phyloP scores from a whole-genome alignment of 2,329 filamentous ascomycete species.

The Elsinoe ampelina region DNA sequence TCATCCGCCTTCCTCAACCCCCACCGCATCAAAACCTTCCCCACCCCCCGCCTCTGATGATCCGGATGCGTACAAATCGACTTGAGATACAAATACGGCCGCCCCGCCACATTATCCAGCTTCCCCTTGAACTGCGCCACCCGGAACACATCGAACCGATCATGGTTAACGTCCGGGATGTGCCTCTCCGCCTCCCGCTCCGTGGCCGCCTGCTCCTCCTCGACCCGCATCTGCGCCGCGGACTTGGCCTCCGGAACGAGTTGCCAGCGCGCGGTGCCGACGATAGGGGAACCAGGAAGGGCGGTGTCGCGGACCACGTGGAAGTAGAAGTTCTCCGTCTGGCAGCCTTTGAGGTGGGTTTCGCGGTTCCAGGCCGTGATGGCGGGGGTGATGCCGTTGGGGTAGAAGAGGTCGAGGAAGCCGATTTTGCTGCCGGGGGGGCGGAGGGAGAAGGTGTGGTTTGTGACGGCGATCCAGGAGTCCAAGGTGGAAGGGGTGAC shows the following conservation, averaged over 20 bases:
- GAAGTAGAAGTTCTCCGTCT: background rate
- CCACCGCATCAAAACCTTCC: slow-evolving; percentile 26
- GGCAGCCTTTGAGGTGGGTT: background rate
- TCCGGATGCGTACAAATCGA: slow-evolving; percentile 27
- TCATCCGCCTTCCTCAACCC: slow-evolving; percentile 30
- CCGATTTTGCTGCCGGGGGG: background rate
- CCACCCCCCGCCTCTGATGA: slow-evolving; percentile 30
- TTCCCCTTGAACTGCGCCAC: slow-evolving; percentile 10
- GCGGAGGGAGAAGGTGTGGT: background rate
- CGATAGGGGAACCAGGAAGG: background rate
- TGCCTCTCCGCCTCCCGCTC: slow-evolving; percentile 4
- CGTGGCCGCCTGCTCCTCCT: slow-evolving; percentile 9
- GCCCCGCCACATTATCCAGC: slow-evolving; percentile 13
- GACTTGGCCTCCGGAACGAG: slow-evolving; percentile 10
- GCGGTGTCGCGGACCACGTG: slow-evolving; percentile 6
- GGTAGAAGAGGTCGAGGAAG: slow-evolving; percentile 12
- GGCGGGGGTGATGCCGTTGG: slow-evolving; percentile 9
- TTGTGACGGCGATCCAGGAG: background rate
- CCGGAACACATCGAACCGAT: slow-evolving; percentile 14
- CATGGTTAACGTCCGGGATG: slow-evolving; percentile 14
- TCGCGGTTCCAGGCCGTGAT: slow-evolving; percentile 2
- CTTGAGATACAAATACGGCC: slow-evolving; percentile 16
- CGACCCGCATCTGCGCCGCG: slow-evolving; percentile 9
- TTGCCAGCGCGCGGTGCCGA: slow-evolving; percentile 1
- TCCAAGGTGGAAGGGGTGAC: background rate